These are phyloP conservation scores for Solanum gracilifrons DNA, from an alignment of 257 asterid genomes.

Conservation along the genomic window DNA sequence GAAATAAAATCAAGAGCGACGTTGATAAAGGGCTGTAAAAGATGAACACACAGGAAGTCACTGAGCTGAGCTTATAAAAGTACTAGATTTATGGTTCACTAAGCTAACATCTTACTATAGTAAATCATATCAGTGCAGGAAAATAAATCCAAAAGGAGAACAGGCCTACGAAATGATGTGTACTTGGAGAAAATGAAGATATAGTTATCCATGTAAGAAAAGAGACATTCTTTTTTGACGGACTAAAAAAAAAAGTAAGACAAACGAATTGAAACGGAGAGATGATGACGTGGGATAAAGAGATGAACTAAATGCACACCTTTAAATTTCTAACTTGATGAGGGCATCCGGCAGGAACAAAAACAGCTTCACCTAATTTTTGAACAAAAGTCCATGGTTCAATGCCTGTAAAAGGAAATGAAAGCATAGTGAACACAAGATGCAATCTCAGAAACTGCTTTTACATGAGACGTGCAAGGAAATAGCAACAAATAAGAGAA, in stretches of 20 bases:
- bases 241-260: background rate
- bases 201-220: background rate
- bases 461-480: background rate
- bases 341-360: conserved; percentile 41
- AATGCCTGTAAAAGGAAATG: conserved; percentile 15
- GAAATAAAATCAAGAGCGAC: conserved; percentile 35
- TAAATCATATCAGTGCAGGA: background rate
- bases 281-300: background rate
- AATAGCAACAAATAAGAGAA: background rate
- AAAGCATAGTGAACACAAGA: background rate
- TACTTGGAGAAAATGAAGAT: background rate
- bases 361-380: conserved; percentile 34
- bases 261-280: background rate
- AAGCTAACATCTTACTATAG: background rate
- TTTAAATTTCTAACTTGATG: conserved; percentile 38
- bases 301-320: conserved; percentile 8
- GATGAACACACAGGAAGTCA: background rate
- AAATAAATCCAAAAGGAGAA: background rate
- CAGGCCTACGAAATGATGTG: background rate
- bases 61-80: background rate
- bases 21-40: conserved; percentile 29
- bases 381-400: conserved; percentile 45
- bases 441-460: background rate
- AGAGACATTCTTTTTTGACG: background rate
- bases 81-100: background rate